Conservation (phyloP, 495 filamentous ascomycete genomes). For the Penicillium atrosanguineum region DNA sequence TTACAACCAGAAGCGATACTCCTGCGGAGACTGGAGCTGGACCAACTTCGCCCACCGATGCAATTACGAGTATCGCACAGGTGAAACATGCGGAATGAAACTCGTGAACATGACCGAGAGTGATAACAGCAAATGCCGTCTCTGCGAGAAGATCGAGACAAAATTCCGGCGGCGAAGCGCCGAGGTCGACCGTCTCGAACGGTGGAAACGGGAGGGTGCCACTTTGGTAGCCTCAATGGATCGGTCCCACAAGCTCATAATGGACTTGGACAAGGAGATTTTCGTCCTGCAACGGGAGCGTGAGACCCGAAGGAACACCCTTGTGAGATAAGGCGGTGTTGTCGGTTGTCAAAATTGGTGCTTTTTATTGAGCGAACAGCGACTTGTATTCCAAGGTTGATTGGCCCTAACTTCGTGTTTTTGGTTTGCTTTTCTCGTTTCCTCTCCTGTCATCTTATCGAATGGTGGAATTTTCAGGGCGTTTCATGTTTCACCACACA, state of each 20-base stretch:
- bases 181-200: slow-evolving; percentile 72
- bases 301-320: slow-evolving; percentile 34
- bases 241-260: slow-evolving; percentile 62
- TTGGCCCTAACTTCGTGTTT: slow-evolving; percentile 17
- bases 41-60: slow-evolving; percentile 92
- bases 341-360: slow-evolving; percentile 8
- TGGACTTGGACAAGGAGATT: slow-evolving; percentile 62
- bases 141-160: slow-evolving; percentile 90
- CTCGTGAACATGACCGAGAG: slow-evolving; percentile 71
- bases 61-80: slow-evolving; percentile 92
- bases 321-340: slow-evolving; percentile 24
- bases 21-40: slow-evolving; percentile 94
- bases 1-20: slow-evolving; percentile 55
- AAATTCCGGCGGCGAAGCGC: slow-evolving; percentile 73
- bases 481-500: slow-evolving; percentile 36
- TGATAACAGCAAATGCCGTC: slow-evolving; percentile 62
- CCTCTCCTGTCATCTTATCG: slow-evolving; percentile 19
- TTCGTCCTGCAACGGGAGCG: slow-evolving; percentile 44
- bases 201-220: slow-evolving; percentile 72
- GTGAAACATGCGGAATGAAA: slow-evolving; percentile 97
- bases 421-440: slow-evolving; percentile 17
- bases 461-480: slow-evolving; percentile 19
- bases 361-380: slow-evolving; percentile 16
- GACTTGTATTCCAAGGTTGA: slow-evolving; percentile 13
- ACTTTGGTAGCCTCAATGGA: slow-evolving; percentile 80